Evolutionary conservation across 139 green algal species (phyloP).

Genomic region (Pycnococcus provasolii): DNA sequence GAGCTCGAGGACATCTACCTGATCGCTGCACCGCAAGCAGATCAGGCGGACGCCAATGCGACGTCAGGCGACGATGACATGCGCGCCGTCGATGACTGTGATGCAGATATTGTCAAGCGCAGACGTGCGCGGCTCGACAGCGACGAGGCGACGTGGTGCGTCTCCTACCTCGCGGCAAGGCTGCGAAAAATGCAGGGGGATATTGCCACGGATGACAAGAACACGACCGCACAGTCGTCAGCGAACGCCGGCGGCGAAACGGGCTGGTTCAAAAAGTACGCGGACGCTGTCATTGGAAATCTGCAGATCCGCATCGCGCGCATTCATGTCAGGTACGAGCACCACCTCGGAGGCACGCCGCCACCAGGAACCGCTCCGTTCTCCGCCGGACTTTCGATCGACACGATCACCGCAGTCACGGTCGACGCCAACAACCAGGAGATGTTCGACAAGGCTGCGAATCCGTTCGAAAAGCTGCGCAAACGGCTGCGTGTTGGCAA

Average conservation of each 20-base stretch:
- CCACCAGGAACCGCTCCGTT: slow-evolving; percentile 32
- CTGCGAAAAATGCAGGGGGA: neutral
- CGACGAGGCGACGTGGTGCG: too few relatives aligned
- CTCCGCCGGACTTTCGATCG: slow-evolving; percentile 59
- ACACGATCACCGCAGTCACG: slow-evolving; percentile 64
- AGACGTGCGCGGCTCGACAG: too few relatives aligned
- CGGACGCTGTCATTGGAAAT: slow-evolving; percentile 46
- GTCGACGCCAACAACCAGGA: slow-evolving; percentile 61
- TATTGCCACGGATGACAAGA: slow-evolving; percentile 21
- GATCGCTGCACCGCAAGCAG: slow-evolving; percentile 49
- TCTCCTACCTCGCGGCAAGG: neutral
- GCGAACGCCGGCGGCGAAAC: neutral
- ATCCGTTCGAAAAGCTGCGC: slow-evolving; percentile 60
- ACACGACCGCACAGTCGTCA: neutral
- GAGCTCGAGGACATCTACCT: slow-evolving; percentile 87
- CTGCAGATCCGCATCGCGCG: slow-evolving; percentile 81
- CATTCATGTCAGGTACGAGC: slow-evolving; percentile 78
- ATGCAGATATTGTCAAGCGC: too few relatives aligned
- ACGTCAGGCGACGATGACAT: too few relatives aligned
- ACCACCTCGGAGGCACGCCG: slow-evolving; percentile 17
- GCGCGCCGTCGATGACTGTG: too few relatives aligned
- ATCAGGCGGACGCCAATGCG: neutral
- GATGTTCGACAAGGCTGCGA: slow-evolving; percentile 59
- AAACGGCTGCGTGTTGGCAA: slow-evolving; percentile 46
- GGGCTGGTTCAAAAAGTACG: slow-evolving; percentile 14